phyloP scores from a whole-genome alignment of 2,329 filamentous ascomycete species.

The Aspergillus pseudotamarii region DNA sequence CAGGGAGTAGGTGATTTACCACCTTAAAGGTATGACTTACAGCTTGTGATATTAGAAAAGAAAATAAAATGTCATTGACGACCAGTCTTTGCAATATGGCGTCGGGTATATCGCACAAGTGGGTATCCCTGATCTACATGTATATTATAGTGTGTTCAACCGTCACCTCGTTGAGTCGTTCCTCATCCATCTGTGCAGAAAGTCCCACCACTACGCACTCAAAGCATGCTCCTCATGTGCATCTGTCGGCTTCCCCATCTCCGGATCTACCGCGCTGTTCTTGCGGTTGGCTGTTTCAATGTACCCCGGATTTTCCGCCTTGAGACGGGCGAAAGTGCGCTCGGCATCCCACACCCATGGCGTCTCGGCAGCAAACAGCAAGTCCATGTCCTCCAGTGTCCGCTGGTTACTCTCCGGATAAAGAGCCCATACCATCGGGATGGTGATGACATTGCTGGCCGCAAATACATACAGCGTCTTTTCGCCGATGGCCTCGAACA shows the following conservation, averaged over 20 bases:
- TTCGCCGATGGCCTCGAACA: conserved; percentile 66
- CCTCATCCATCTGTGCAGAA: neutral
- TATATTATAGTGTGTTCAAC: neutral
- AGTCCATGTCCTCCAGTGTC: conserved; percentile 74
- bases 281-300: conserved; percentile 42
- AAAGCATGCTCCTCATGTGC: neutral
- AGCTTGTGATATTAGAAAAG: neutral
- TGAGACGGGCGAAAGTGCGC: conserved; percentile 63
- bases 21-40: neutral
- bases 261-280: conserved; percentile 36
- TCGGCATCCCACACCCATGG: conserved; percentile 74
- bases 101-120: neutral
- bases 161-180: neutral
- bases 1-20: neutral
- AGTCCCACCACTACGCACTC: neutral
- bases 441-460: conserved; percentile 65
- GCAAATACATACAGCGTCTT: conserved; percentile 77
- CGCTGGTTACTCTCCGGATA: conserved; percentile 76
- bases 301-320: conserved; percentile 60
- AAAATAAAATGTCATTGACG: neutral
- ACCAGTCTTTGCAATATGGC: neutral
- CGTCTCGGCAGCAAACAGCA: conserved; percentile 68
- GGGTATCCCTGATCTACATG: neutral
- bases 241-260: conserved; percentile 27
- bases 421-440: conserved; percentile 72